Evolutionary conservation across 768 basidiomycete genomes (phyloP), one percentile per base, ranked within the genome.

Genomic region (Mycena venus): DNA sequence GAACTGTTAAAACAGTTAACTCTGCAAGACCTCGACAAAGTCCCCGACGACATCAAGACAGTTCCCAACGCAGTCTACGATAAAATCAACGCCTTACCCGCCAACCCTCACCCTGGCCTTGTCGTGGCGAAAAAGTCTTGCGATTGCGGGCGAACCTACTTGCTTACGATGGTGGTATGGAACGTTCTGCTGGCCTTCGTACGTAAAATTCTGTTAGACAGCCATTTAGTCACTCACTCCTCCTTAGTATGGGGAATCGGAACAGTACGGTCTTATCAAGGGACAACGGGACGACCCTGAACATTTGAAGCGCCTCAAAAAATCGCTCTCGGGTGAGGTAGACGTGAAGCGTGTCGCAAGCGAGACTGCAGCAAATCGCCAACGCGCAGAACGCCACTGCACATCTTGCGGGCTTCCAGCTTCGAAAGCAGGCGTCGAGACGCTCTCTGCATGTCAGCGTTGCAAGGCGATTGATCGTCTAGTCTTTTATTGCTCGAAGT

Each of bases 161-260:
- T 78, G 15, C 69, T 78, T 14, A 74, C 75, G 0, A 72, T 78
- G 62, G 68, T 76, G 4, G 75, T 78, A 1, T 78, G 77, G 75
- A 76, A 70, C 17, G 62, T 67, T 29, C 67, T 78, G 4, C 59
- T 78, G 21, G 77, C 77, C 8, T 76, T 78, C 27, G 77, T 78
- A 34, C 32, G 73, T 40, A 1, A 15, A 32, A 25, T 8, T 29
- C 9, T 27, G 14, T 7, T 8, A 7, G 31, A 27, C 47, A 11
- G 25, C 42, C 5, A 21, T 3, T 19, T 23, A 9, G 23, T 51
- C 17, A 53, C 44, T 55, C 70, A 32, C n/a, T n/a, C 17, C 12
- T 19, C 21, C 12, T 12, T n/a, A 78, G 77, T 78, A 76, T 47
- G 65, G 56, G 6, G 77, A 76, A 31, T 70, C 63, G 19, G 72